Base-by-base conservation (phyloP, 805 yeast genomes). In the Candida nitratophila region DNA sequence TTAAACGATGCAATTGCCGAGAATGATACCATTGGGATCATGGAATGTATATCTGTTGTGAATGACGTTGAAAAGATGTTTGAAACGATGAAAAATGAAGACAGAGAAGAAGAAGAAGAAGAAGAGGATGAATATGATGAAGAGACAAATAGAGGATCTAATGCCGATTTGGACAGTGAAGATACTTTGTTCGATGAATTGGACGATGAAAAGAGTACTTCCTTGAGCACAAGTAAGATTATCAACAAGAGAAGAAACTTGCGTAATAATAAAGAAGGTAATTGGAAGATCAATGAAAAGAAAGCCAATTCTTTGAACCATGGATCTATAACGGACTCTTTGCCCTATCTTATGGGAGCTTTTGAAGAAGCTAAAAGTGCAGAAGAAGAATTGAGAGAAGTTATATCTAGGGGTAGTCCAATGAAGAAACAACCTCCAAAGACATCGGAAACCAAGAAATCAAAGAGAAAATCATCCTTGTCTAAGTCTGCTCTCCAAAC, bases 21-120 rank as follows among this genome's bases (percentile, higher is more conserved):
- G 15, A 74, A 76, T 30, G 85, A 83, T 52, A 69, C 73, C 17
- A 73, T 75, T 36, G 75, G 75, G 12, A 78, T 80, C 44, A 73
- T 77, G 63, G 88, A 83, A 55, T 82, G 87, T 51, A 67, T 83
- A 44, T 77, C 79, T 0, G 81, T 81, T 27, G 77, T 83, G 26
- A 71, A 72, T 47, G 89, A 83, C 50, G 81, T 83, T 62, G 89
- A 83, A 54, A 74, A 79, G 50, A 83, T 83, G 88, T 83, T 80
- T 57, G 82, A 79, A 39, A 73, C 78, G 0, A 69, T 75, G 62
- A 65, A 72, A 42, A 29, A 44, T 12, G 53, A 50, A 27, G 47
- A 52, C 26, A n/a, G 43, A 22, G 45, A 45, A 30, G 37, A 38
- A 19, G 40, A 39, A 20, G 50, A 44, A 40, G 41, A 37, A 42